phyloP scores from a whole-genome alignment of 768 basidiomycete genomes.

The Leccinellum albellum region DNA sequence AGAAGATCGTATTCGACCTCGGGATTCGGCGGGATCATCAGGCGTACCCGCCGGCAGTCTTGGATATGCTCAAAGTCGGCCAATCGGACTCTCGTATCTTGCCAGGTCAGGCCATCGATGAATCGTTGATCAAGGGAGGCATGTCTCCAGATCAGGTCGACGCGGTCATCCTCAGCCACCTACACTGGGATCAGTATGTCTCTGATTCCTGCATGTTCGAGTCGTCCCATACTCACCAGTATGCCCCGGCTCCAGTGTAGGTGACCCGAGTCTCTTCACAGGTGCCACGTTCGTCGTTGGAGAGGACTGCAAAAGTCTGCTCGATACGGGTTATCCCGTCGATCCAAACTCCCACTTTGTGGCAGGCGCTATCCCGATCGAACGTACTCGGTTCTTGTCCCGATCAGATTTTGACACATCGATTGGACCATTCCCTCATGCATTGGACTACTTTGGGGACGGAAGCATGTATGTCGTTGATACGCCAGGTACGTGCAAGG shows the following conservation, averaged over 20 bases:
- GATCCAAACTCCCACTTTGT: slow-evolving; percentile 34
- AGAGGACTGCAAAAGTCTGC: slow-evolving; percentile 30
- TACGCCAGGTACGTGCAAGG: slow-evolving; percentile 34
- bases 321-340: slow-evolving; percentile 39
- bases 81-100: background rate
- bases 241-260: slow-evolving; percentile 25
- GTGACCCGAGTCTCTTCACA: slow-evolving; percentile 42
- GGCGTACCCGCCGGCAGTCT: slow-evolving; percentile 34
- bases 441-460: slow-evolving; percentile 51
- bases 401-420: slow-evolving; percentile 31
- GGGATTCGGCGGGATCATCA: slow-evolving; percentile 47
- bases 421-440: slow-evolving; percentile 46
- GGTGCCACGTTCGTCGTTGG: slow-evolving; percentile 46
- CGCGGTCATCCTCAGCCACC: slow-evolving; percentile 45
- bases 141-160: slow-evolving; percentile 40
- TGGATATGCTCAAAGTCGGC: slow-evolving; percentile 17
- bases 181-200: slow-evolving; percentile 44
- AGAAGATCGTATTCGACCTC: slow-evolving; percentile 51
- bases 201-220: background rate
- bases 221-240: background rate
- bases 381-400: slow-evolving; percentile 35
- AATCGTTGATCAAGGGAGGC: slow-evolving; percentile 49
- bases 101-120: slow-evolving; percentile 35
- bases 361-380: slow-evolving; percentile 32
- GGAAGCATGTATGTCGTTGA: slow-evolving; percentile 55